Evolutionary conservation across 2,329 filamentous ascomycete genomes (phyloP), one percentile per base, ranked within the genome.

Genomic region (Trichoderma gracile): DNA sequence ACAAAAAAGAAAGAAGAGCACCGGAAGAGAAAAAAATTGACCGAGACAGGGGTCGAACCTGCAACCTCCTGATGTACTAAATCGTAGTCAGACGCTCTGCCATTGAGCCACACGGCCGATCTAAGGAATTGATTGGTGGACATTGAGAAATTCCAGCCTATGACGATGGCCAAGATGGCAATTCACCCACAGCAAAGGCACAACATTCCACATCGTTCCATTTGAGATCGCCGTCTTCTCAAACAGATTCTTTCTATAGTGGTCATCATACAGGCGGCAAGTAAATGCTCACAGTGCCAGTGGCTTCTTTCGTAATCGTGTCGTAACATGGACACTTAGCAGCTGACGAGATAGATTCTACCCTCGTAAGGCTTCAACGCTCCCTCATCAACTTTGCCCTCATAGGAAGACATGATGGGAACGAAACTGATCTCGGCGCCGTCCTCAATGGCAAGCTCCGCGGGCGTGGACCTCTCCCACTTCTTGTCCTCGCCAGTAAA

Each of bases 291-390:
- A 21, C 15, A 9, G 17, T 40, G 30, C 14, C 12, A 23, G 5
- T 23, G 3, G 10, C 1, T 1, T 12, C 14, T 21, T 52, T 52
- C 49, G 19, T 12, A 33, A 52, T 15, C 15, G n/a, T 15, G 19
- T 19, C 27, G 30, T 43, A 43, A 43, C 40, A 21, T 17, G 8
- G 27, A 47, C 8, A 38, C 12, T 52, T 6, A 56, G 21, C 49
- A 55, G 10, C 30, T 68, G 0, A 73, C 67, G 2, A 74, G 60
- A 45, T 71, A 77, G 0, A 76, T 70, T 0, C 71, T 67, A 1
- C 75, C 76, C 52, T 77, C 76, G 58, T 73, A 76, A 0, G 75
- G 69, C 1, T 67, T 66, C 19, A 77, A 53, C 0, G 56, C 49
- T 2, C 68, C 65, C 1, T 63, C 64, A 3, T 40, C 56, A 0